Evolutionary conservation across 2,329 filamentous ascomycete species (phyloP).

Genomic region (Camillea tinctor): DNA sequence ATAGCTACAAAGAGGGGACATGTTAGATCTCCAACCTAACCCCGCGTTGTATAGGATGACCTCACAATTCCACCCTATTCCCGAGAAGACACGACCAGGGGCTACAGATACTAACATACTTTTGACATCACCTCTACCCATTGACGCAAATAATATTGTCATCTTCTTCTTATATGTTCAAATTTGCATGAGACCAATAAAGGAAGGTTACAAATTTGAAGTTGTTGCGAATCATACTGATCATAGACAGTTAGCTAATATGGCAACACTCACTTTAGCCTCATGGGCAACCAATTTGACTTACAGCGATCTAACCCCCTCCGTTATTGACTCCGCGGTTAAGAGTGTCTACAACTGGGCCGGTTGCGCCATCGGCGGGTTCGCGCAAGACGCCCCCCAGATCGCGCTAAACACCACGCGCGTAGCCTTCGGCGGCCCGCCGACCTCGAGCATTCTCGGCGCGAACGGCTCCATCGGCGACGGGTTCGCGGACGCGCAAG

Average conservation of each 20-base stretch:
- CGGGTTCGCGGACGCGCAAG: conserved; percentile 41
- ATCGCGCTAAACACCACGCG: conserved; percentile 30
- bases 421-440: conserved; percentile 31
- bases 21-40: not conserved
- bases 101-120: not conserved
- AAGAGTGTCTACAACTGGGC: conserved; percentile 54
- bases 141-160: not conserved
- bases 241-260: conserved; percentile 16
- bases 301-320: conserved; percentile 38
- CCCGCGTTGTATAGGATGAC: not conserved
- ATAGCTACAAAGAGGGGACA: not conserved
- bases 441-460: conserved; percentile 33
- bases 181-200: no score
- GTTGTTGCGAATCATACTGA: not conserved
- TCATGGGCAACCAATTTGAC: conserved; percentile 44
- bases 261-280: conserved; percentile 49
- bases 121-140: not conserved
- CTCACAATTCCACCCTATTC: not conserved
- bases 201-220: not conserved
- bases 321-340: conserved; percentile 43
- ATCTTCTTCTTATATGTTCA: not conserved
- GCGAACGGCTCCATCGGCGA: conserved; percentile 25
- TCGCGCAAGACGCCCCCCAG: conserved; percentile 43
- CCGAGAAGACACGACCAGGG: not conserved
- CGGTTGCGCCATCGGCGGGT: conserved; percentile 52